Base-by-base conservation (phyloP, 805 yeast species). In the Lipomyces anomalus region DNA sequence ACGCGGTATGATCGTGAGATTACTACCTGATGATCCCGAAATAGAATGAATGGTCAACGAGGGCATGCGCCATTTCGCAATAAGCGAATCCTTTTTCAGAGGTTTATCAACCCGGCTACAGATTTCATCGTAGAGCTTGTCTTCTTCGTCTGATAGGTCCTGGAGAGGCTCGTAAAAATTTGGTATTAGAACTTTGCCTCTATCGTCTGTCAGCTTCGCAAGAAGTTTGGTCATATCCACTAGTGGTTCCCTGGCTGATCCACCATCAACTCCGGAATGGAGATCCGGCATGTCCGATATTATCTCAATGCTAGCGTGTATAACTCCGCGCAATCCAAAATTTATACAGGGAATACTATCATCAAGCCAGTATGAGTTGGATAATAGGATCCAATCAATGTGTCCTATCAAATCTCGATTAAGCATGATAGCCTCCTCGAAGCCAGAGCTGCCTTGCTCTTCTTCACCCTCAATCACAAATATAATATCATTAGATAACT, bases 251-350 rank as follows among this genome's bases (percentile, higher is more conserved):
- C 83, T 73, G 50, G 78, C 76, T 6, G 83, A 80, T 48, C 97
- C 97, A 42, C 98, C 98, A 66, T 88, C 94, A 6, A 92, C 92
- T 51, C 98, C 98, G 0, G 97, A 86, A 61, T 92, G 98, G 47
- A 95, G 70, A 63, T 92, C 97, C 1, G 94, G 95, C 48, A 73
- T 73, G 53, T 81, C 89, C 42, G 88, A 78, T 46, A 70, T 68
- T 7, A 92, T 72, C 29, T 77, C 78, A 2, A 92, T 75, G n/a
- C 79, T 71, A 1, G 86, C 82, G 64, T 88, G 84, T 21, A 92
- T 72, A 1, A 89, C 90, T 41, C 98, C 98, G 61, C 98, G 73
- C 46, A 92, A 70, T 0, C 98, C 98, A 65, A 90, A 92, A 61
- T 90, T 90, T 57, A 92, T 70, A 63, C 97, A 90, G 1, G 98